These are phyloP conservation scores for Komagataella pastoris DNA, from an alignment of 805 yeast genomes.

Conservation along the genomic window DNA sequence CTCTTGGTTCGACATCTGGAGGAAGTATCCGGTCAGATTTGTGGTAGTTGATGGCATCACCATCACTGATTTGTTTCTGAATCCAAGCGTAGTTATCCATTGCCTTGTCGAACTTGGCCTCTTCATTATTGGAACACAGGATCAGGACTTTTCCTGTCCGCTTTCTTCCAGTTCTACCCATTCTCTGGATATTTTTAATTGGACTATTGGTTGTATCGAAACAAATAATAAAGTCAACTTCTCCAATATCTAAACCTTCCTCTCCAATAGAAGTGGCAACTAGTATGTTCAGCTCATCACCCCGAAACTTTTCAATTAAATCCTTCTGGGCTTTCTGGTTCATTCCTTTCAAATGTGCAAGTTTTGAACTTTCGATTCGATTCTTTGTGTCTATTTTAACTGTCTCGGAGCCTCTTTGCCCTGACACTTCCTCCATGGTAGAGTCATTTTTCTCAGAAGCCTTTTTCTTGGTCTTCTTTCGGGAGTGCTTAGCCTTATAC, in stretches of 20 bases:
- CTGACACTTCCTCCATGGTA: constrained; percentile 16
- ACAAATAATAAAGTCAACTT: constrained; percentile 87
- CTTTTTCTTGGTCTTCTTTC: constrained; percentile 25
- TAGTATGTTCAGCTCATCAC: constrained; percentile 61
- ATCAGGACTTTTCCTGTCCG: constrained; percentile 75
- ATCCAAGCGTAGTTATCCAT: constrained; percentile 72
- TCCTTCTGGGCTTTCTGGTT: constrained; percentile 78
- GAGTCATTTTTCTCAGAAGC: constrained; percentile 10
- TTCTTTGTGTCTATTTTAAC: constrained; percentile 17
- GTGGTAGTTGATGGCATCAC: constrained; percentile 27
- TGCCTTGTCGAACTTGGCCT: constrained; percentile 67
- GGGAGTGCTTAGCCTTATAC: constrained; percentile 27
- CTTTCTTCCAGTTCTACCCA: constrained; percentile 98
- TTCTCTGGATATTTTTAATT: constrained; percentile 82
- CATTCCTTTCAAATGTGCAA: constrained; percentile 78
- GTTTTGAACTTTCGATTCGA: constrained; percentile 51
- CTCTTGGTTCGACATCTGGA: constrained; percentile 32
- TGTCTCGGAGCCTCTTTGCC: constrained; percentile 4
- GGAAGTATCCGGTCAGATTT: constrained; percentile 65
- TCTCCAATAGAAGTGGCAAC: constrained; percentile 98
- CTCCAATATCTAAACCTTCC: constrained; percentile 97
- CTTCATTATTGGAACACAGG: constrained; percentile 67
- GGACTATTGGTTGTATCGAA: constrained; percentile 92
- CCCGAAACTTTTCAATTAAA: constrained; percentile 58
- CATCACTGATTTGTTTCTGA: constrained; percentile 51